Base-by-base conservation (phyloP, 495 filamentous ascomycete genomes). In the Penicillium waksmanii region DNA sequence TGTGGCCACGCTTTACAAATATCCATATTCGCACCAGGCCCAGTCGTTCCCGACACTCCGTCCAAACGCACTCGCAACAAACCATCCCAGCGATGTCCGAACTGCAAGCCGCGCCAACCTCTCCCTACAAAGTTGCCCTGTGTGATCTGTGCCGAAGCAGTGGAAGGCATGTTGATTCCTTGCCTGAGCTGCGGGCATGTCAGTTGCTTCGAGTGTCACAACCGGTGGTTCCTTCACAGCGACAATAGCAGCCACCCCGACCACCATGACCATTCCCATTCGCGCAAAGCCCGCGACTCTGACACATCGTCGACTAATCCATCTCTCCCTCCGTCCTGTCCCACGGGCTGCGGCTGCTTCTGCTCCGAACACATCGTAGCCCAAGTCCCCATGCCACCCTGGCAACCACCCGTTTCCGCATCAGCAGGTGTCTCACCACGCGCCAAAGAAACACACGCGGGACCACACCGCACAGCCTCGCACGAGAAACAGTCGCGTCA, bases 131-230 rank as follows among this genome's bases (percentile, higher is more conserved):
- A 73, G 54, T 63, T 77, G 4, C 71, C 73, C 52, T 84, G 81
- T 60, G 66, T 78, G 11, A 77, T 83, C 25, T 84, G 81, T 60
- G 66, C 73, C 15, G 76, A 80, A 59, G 69, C 73, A 4, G 69
- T 81, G 8, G 71, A 75, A 57, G 80, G 79, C 33, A 81, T 82
- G 68, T 64, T 81, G 34, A 73, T 80, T 1, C 81, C 81, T 10
- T 84, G 81, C 61, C 72, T 82, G 8, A 74, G 70, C 43, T 84
- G 81, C 57, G 80, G 81, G 27, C 81, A 84, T 58, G 79, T 81
- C 12, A 70, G 79, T 65, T 82, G 81, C 59, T 77, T 80, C 46
- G 66, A 73, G 13, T 84, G 81, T 61, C 77, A 81, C 51, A 65
- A 55, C 36, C 67, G 51, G 43, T 77, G 79, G 74, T 78, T 82